These are phyloP conservation scores for Tetrapyrgos nigripes DNA, from an alignment of 1,284 basidiomycete genomes.

Conservation along the genomic window DNA sequence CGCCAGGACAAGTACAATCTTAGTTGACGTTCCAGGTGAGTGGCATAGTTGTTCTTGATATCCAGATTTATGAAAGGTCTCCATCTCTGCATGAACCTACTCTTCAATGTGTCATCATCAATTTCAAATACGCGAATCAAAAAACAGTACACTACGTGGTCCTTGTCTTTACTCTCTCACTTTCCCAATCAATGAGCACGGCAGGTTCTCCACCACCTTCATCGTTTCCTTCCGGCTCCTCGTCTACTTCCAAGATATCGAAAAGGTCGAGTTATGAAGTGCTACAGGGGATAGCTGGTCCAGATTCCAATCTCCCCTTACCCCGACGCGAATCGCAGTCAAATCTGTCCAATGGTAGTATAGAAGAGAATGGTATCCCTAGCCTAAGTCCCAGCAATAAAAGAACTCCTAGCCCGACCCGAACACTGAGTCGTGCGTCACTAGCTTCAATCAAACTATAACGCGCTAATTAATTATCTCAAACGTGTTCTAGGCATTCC, in stretches of 20 bases:
- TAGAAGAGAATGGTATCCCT: slow-evolving; percentile 50
- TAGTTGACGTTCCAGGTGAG: too few species aligned
- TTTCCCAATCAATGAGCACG: neutral
- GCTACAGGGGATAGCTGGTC: slow-evolving; percentile 71
- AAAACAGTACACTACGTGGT: slow-evolving; percentile 66
- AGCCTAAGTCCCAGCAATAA: slow-evolving; percentile 60
- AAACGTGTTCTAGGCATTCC: slow-evolving; percentile 67
- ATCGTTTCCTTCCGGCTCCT: slow-evolving; percentile 36
- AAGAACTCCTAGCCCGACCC: slow-evolving; percentile 72
- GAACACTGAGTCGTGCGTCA: slow-evolving; percentile 79
- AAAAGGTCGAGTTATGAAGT: slow-evolving; percentile 75
- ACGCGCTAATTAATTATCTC: slow-evolving; percentile 21
- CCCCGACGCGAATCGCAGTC: slow-evolving; percentile 54
- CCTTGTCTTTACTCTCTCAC: slow-evolving; percentile 56
- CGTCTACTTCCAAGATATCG: slow-evolving; percentile 51
- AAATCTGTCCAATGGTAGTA: too few species aligned
- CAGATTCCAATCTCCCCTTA: slow-evolving; percentile 74
- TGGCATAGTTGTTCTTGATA: too few species aligned
- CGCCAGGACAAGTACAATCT: too few species aligned
- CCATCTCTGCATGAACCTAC: too few species aligned
- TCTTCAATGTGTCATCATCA: too few species aligned
- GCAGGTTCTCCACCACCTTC: slow-evolving; percentile 42
- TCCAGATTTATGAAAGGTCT: too few species aligned
- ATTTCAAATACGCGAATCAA: slow-evolving; percentile 71
- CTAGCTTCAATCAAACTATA: slow-evolving; percentile 13